Evolutionary conservation across 352 stramenopile species (phyloP).

Genomic region (Nothophytophthora sp.): DNA sequence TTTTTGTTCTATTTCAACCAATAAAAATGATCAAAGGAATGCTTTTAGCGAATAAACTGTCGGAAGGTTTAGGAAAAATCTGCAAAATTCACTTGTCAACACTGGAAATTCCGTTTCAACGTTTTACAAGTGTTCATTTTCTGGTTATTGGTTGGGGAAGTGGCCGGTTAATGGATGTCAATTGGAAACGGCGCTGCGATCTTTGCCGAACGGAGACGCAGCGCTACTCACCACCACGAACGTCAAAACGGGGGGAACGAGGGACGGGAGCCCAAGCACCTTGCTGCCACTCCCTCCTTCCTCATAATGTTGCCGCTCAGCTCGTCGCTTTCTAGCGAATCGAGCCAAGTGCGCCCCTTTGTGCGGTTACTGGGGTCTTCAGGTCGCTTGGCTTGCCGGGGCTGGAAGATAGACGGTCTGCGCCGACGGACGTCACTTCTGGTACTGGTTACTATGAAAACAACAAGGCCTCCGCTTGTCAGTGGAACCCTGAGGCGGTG

Average conservation of each 20-base stretch:
- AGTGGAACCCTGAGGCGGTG: conserved; percentile 14
- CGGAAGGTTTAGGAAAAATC: too few relatives aligned
- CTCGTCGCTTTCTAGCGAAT: conserved; percentile 1
- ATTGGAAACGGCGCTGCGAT: conserved; percentile 24
- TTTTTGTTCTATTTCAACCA: too few relatives aligned
- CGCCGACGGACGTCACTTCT: conserved; percentile 26
- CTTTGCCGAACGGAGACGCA: conserved; percentile 9
- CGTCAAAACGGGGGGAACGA: conserved; percentile 12
- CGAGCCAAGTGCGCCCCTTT: conserved; percentile 3
- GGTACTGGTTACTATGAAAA: conserved; percentile 38
- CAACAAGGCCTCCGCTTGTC: conserved; percentile 19
- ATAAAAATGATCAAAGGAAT: neutral
- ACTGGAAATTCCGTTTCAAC: neutral
- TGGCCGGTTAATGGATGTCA: conserved; percentile 15
- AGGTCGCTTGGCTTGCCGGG: conserved; percentile 7
- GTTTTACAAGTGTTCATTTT: neutral
- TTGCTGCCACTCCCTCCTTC: conserved; percentile 15
- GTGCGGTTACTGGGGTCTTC: conserved; percentile 15
- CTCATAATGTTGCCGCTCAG: conserved; percentile 23
- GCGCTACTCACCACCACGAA: conserved; percentile 21
- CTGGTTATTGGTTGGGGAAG: conserved; percentile 9
- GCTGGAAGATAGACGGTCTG: neutral
- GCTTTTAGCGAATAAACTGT: too few relatives aligned
- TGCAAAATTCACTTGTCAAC: conserved; percentile 6
- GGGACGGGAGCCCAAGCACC: neutral